Percentiles rank a stretch among this genome's conserved stretches.
phyloP scores from a whole-genome alignment of 805 yeast genomes.

The Ogataea trehalophila region DNA sequence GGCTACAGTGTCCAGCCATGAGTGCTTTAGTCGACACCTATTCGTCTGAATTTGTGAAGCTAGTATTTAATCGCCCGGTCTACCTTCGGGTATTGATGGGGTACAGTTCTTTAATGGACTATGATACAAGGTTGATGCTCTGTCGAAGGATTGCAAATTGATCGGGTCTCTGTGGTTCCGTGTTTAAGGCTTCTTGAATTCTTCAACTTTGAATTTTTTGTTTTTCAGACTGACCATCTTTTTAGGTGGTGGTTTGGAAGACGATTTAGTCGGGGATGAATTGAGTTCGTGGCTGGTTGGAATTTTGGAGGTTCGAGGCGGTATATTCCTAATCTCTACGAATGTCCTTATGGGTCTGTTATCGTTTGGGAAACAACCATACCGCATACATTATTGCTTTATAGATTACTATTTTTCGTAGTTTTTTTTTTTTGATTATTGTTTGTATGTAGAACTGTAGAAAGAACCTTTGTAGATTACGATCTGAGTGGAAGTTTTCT shows the following conservation, averaged over 20 bases:
- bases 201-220: conserved; percentile 30
- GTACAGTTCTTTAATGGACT: conserved; percentile 19
- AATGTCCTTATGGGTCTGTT: conserved; percentile 77
- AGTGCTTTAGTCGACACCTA: conserved; percentile 32
- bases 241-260: conserved; percentile 26
- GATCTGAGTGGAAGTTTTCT: no score
- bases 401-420: neutral
- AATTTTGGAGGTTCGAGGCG: conserved; percentile 50
- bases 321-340: conserved; percentile 99
- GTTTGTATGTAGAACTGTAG: no score
- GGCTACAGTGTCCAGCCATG: conserved; percentile 23
- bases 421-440: no score
- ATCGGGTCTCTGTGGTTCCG: conserved; percentile 29
- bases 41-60: conserved; percentile 26
- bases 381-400: conserved; percentile 73
- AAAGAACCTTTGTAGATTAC: no score
- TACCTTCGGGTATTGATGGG: conserved; percentile 29
- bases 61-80: conserved; percentile 28
- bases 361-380: conserved; percentile 99
- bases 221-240: conserved; percentile 24
- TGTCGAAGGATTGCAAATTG: conserved; percentile 93
- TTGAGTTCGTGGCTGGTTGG: conserved; percentile 63
- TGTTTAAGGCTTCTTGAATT: conserved; percentile 48
- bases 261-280: conserved; percentile 26
- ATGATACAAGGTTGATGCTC: conserved; percentile 80